Evolutionary conservation across 163 green algal genomes (phyloP).

Genomic region (Dunaliella salina): DNA sequence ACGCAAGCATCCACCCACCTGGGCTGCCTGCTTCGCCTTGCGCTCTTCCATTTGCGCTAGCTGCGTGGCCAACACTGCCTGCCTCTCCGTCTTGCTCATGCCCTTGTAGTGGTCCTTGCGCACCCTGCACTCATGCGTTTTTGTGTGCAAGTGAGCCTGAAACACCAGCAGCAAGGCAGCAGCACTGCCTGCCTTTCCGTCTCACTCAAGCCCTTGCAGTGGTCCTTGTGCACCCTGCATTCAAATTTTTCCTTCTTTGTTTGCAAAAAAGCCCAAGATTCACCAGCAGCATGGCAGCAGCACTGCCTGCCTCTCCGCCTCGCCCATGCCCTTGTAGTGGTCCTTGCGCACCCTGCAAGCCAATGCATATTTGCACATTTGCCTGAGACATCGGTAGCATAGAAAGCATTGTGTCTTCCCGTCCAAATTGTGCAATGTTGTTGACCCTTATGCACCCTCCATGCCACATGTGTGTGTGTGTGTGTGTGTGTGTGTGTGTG

Average conservation of each 20-base stretch:
- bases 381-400: slow-evolving; percentile 40
- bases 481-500: neutral
- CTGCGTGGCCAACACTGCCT: slow-evolving; percentile 49
- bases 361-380: neutral
- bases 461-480: neutral
- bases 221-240: slow-evolving; percentile 46
- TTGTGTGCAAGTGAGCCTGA: neutral
- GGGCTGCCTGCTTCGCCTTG: slow-evolving; percentile 34
- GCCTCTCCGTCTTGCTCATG: slow-evolving; percentile 48
- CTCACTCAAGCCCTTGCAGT: slow-evolving; percentile 60
- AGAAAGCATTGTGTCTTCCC: slow-evolving; percentile 48
- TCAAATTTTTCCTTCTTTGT: neutral
- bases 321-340: slow-evolving; percentile 60
- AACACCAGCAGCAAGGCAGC: slow-evolving; percentile 39
- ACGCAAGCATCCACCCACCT: slow-evolving; percentile 12
- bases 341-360: slow-evolving; percentile 44
- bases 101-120: slow-evolving; percentile 63
- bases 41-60: slow-evolving; percentile 56
- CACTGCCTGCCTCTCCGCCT: slow-evolving; percentile 46
- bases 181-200: slow-evolving; percentile 48
- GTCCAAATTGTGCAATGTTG: too few species aligned
- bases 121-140: slow-evolving; percentile 17
- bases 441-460: too few species aligned
- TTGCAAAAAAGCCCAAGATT: neutral
- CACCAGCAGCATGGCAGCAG: slow-evolving; percentile 44